A percentile compares a stretch with the other conserved stretches of the same genome.
These are phyloP conservation scores for Straminergon stramineum DNA, from an alignment of 225 moss, liverwort and hornwort species.

Conservation along the genomic window DNA sequence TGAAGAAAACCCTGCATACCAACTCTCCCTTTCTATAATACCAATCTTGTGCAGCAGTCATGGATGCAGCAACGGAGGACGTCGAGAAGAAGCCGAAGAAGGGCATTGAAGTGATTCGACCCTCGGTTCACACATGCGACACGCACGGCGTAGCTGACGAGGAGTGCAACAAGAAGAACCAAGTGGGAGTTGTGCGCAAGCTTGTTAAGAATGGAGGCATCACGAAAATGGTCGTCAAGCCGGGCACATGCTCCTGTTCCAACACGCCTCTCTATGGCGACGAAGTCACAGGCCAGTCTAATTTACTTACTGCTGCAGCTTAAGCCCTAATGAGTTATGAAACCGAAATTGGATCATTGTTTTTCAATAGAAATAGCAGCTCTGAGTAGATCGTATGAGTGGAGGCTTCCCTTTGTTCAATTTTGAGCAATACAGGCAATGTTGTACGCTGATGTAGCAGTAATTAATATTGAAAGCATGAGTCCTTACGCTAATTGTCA, in stretches of 20 bases:
- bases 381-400: too few species aligned
- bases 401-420: background rate
- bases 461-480: background rate
- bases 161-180: background rate
- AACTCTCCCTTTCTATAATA: too few species aligned
- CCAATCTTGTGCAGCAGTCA: background rate
- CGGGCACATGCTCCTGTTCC: constrained; percentile 39
- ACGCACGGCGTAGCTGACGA: background rate
- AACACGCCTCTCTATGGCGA: constrained; percentile 66
- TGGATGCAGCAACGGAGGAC: background rate
- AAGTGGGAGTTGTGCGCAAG: constrained; percentile 61
- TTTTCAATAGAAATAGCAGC: too few species aligned
- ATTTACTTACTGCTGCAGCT: background rate
- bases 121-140: background rate
- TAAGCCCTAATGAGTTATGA: background rate
- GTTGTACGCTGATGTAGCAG: background rate
- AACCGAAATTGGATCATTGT: too few species aligned
- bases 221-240: constrained; percentile 54
- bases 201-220: constrained; percentile 65
- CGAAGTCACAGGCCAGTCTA: constrained; percentile 60
- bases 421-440: background rate
- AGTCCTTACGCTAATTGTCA: background rate
- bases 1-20: background rate
- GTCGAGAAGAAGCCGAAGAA: background rate
- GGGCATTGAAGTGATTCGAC: background rate